phyloP scores from a whole-genome alignment of 352 stramenopile genomes.

The Nothophytophthora sp. region DNA sequence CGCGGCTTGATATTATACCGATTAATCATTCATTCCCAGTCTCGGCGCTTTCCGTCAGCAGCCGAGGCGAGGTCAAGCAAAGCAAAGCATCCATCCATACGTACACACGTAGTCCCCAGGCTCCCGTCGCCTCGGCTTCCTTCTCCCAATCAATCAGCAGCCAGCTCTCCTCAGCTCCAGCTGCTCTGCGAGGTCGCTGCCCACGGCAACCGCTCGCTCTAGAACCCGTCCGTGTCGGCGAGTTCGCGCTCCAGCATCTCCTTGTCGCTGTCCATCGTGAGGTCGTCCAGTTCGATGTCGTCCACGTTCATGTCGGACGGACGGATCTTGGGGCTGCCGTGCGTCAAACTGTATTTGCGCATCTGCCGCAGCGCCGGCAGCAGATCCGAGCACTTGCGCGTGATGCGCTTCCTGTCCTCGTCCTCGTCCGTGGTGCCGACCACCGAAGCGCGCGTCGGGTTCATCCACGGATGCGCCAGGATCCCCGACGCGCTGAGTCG shows the following conservation, averaged over 20 bases:
- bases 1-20: constrained; percentile 42
- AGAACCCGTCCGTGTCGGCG: constrained; percentile 52
- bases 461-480: constrained; percentile 85
- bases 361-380: constrained; percentile 71
- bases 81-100: constrained; percentile 26
- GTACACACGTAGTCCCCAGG: constrained; percentile 10
- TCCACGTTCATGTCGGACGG: constrained; percentile 78
- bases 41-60: constrained; percentile 10
- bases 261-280: constrained; percentile 61
- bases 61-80: constrained; percentile 20
- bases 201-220: constrained; percentile 25
- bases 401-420: constrained; percentile 30
- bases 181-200: constrained; percentile 20
- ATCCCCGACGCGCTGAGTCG: constrained; percentile 71
- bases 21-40: constrained; percentile 16
- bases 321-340: constrained; percentile 69
- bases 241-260: constrained; percentile 71
- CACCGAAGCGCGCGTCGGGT: constrained; percentile 22
- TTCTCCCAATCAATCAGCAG: too few relatives aligned
- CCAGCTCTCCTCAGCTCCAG: too few relatives aligned
- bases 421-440: constrained; percentile 32
- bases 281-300: constrained; percentile 49
- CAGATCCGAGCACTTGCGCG: constrained; percentile 56
- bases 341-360: constrained; percentile 72
- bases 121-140: not conserved